Percentiles rank a stretch among this genome's conserved stretches.
These are phyloP conservation scores for Cutaneotrichosporon arboriforme DNA, from an alignment of 1,284 basidiomycete species.

Conservation along the genomic window DNA sequence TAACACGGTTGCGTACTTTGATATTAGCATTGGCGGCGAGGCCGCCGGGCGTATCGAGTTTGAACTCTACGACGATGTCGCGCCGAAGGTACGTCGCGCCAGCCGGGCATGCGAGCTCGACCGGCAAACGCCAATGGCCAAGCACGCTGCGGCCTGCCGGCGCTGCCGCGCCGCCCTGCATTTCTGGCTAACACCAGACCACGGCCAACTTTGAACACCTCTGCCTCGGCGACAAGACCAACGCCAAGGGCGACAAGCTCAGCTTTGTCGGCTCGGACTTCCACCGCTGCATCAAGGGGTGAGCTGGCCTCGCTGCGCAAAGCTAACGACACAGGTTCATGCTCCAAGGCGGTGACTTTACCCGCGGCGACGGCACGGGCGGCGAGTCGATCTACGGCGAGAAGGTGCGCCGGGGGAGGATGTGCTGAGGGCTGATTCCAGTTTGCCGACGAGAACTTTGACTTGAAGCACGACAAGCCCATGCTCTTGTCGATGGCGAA, in stretches of 20 bases:
- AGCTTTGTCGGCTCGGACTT: conserved; percentile 58
- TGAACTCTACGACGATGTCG: conserved; percentile 67
- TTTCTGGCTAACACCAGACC: conserved; percentile 50
- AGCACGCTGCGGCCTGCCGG: no score
- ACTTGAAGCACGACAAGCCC: conserved; percentile 69
- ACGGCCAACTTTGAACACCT: conserved; percentile 86
- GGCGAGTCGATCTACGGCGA: conserved; percentile 88
- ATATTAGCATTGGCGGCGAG: conserved; percentile 61
- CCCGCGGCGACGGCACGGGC: conserved; percentile 73
- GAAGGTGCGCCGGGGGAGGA: conserved; percentile 48
- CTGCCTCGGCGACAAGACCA: conserved; percentile 64
- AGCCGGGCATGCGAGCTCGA: no score
- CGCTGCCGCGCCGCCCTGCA: background rate
- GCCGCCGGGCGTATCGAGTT: conserved; percentile 68
- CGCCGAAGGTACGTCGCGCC: conserved; percentile 51
- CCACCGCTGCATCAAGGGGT: conserved; percentile 66
- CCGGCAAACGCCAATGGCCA: no score
- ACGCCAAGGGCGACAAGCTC: conserved; percentile 48
- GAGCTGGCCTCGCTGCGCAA: conserved; percentile 4
- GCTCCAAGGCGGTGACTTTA: conserved; percentile 59
- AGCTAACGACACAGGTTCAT: conserved; percentile 54
- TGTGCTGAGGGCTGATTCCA: conserved; percentile 5
- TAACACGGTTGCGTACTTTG: conserved; percentile 59
- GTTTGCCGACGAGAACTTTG: conserved; percentile 73
- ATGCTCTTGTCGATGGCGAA: conserved; percentile 88